These are phyloP conservation scores for Pleurotus salmoneostramineus DNA, from an alignment of 768 basidiomycete species.

Conservation along the genomic window DNA sequence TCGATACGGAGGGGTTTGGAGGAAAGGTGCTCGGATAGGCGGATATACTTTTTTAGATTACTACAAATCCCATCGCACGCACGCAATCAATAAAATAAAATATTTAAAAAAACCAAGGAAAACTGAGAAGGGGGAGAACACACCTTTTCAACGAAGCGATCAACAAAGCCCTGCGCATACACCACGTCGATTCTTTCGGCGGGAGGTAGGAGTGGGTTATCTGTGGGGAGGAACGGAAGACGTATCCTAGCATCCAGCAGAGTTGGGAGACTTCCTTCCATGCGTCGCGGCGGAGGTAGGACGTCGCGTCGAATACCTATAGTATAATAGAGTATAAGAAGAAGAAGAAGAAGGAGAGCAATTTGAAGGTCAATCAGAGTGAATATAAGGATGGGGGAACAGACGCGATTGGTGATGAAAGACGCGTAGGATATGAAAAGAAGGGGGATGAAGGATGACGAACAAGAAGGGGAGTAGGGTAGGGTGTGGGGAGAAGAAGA, in stretches of 20 bases:
- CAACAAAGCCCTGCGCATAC: slow-evolving; percentile 9
- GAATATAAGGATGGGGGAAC: too few relatives aligned
- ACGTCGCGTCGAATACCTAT: neutral
- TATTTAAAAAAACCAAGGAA: slow-evolving; percentile 1
- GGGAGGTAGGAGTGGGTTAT: slow-evolving; percentile 7
- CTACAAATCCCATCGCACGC: slow-evolving; percentile 4
- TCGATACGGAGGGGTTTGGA: slow-evolving; percentile 15
- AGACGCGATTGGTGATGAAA: neutral
- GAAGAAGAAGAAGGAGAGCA: too few relatives aligned
- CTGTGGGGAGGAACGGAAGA: neutral
- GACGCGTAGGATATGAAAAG: neutral
- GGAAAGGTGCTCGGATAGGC: slow-evolving; percentile 16
- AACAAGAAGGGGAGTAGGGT: too few relatives aligned
- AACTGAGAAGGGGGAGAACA: neutral
- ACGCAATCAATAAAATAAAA: neutral
- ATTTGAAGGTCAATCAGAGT: too few relatives aligned
- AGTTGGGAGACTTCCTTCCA: slow-evolving; percentile 1
- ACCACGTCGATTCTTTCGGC: slow-evolving; percentile 13
- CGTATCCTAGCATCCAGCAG: neutral
- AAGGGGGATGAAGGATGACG: too few relatives aligned
- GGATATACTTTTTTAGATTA: slow-evolving; percentile 17
- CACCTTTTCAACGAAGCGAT: slow-evolving; percentile 15
- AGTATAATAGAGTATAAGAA: too few relatives aligned
- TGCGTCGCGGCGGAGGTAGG: neutral
- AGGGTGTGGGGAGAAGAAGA: too few relatives aligned